Base-by-base conservation (phyloP, 345 rosid genomes). In the Punica granatum region DNA sequence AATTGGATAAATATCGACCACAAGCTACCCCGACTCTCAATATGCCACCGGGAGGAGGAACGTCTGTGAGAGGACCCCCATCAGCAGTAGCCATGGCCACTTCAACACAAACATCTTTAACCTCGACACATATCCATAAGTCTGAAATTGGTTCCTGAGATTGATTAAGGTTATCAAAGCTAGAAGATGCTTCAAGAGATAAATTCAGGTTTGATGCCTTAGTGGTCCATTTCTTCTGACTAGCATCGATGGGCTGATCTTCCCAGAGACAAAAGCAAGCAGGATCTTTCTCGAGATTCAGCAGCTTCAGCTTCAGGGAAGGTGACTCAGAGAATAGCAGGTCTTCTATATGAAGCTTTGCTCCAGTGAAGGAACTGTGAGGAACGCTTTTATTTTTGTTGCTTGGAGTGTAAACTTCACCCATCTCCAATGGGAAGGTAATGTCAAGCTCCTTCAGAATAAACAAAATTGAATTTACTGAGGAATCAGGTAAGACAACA, bases 11-110 rank as follows among this genome's bases (percentile, higher is more conserved):
- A 85, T 80, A 94, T 37, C 85, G 96, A 69, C 85, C 86, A 75
- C 93, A 94, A 63, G 99, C 84, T 76, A 94, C 79, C 65, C 96
- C 97, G 53, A 89, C 71, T 70, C 99, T 83, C 53, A 94, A 92
- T 72, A 89, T 75, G 58, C 99, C 99, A 76, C 97, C 96, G 30
- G 97, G 98, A 73, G 99, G 99, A 83, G 99, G 99, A 81, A 94
- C 77, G 41, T 76, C 70, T 73, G 78, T 78, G 67, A 94, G 76
- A 67, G 99, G 92, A 64, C 70, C 78, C 60, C 98, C 99, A 79
- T 94, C 99, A n/a, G 93, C 85, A 73, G 99, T 83, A 46, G 79
- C 87, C 98, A 91, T 94, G 67, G 98, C 98, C 39, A 82, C 90
- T 77, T 94, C 90, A 62, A 89, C 37, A 65, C 78, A 73, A 60